Conservation (phyloP, 2,329 filamentous ascomycete species). For the Daldinia sp. region DNA sequence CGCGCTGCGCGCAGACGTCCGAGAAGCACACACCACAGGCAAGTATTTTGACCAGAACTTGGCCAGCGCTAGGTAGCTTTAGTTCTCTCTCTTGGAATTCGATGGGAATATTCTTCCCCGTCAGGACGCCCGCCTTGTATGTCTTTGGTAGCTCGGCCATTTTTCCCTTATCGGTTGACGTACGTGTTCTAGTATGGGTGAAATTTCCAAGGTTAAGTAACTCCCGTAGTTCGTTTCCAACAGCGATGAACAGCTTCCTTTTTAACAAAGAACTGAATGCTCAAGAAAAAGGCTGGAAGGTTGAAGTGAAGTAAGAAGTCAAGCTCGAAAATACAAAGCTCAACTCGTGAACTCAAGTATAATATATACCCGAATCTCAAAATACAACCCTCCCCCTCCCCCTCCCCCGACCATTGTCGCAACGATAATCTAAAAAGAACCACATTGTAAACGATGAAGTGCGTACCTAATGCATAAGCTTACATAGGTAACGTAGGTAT, state of each 20-base stretch:
- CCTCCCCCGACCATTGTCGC: background rate
- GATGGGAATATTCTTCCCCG: constrained; percentile 64
- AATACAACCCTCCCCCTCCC: background rate
- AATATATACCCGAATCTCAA: background rate
- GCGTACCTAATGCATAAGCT: background rate
- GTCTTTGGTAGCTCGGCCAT: constrained; percentile 66
- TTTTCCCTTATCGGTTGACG: background rate
- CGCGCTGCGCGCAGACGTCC: constrained; percentile 63
- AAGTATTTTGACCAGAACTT: constrained; percentile 77
- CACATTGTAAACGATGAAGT: background rate
- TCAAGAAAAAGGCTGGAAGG: background rate
- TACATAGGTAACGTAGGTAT: background rate
- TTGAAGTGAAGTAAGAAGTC: background rate
- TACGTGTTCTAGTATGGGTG: too few relatives aligned
- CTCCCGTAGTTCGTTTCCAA: background rate
- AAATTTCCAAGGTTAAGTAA: too few relatives aligned
- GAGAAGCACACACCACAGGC: constrained; percentile 80
- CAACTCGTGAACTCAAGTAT: background rate
- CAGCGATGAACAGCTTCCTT: background rate
- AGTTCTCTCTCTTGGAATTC: constrained; percentile 71
- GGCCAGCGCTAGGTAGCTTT: constrained; percentile 64
- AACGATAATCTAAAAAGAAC: background rate
- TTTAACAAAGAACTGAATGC: background rate
- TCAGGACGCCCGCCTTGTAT: constrained; percentile 74
- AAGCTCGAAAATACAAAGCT: background rate